Evolutionary conservation across 768 basidiomycete genomes (phyloP).

Genomic region (Boletus huronensis): DNA sequence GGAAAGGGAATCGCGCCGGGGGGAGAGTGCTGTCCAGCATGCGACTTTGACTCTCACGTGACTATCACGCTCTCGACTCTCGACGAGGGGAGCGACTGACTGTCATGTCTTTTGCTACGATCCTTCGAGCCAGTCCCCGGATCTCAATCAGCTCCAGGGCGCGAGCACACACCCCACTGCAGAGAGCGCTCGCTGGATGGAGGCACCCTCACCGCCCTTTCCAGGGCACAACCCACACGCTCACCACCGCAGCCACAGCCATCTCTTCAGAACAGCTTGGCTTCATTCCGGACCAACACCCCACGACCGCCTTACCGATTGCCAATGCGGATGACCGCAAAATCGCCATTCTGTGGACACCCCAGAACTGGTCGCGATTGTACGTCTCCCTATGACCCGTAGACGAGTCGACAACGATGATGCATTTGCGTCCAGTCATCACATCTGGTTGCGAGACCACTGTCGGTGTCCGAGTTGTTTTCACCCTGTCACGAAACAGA

Average conservation of each 20-base stretch:
- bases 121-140: neutral
- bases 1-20: no score
- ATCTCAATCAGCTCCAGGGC: neutral
- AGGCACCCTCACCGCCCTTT: neutral
- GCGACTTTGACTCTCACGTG: no score
- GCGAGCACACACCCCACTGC: neutral
- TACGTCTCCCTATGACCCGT: slow-evolving; percentile 36
- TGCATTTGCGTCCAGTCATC: slow-evolving; percentile 56
- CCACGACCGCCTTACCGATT: slow-evolving; percentile 42
- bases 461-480: slow-evolving; percentile 87
- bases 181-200: neutral
- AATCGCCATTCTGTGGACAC: slow-evolving; percentile 72
- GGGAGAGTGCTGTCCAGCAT: no score
- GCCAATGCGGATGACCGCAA: slow-evolving; percentile 55
- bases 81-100: no score
- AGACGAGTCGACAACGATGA: neutral
- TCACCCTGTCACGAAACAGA: slow-evolving; percentile 84
- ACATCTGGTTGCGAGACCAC: slow-evolving; percentile 90
- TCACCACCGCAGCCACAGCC: neutral
- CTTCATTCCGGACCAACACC: slow-evolving; percentile 16
- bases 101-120: slow-evolving; percentile 1
- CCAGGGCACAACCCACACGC: slow-evolving; percentile 1
- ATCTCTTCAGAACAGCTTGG: slow-evolving; percentile 31
- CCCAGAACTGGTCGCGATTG: slow-evolving; percentile 73
- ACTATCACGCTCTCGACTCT: no score